Evolutionary conservation across 228 moss, liverwort and hornwort species (phyloP).

Genomic region (Sphagnum magellanicum): DNA sequence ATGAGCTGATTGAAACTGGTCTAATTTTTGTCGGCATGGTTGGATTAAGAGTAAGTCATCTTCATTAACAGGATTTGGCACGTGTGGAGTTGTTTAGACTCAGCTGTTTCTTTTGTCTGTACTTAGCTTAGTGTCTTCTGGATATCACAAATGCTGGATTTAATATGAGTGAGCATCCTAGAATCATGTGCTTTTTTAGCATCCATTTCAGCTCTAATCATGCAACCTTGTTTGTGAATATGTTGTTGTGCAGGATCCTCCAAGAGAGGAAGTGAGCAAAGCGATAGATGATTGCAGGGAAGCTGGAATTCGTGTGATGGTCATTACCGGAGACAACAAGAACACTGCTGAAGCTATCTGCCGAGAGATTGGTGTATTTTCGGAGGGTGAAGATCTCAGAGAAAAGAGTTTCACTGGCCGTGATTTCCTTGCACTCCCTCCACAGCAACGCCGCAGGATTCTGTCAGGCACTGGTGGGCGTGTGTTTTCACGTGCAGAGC

Average conservation of each 20-base stretch:
- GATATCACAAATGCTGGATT: background rate
- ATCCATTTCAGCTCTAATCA: background rate
- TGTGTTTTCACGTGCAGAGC: conserved; percentile 20
- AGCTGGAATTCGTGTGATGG: conserved; percentile 16
- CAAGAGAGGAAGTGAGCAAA: conserved; percentile 11
- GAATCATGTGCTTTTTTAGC: conserved; percentile 2
- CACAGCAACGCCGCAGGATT: conserved; percentile 4
- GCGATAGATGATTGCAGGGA: conserved; percentile 13
- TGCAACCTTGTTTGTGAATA: background rate
- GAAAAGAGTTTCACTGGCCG: conserved; percentile 10
- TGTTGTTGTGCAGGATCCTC: conserved; percentile 14
- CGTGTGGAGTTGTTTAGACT: background rate
- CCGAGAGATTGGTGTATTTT: conserved; percentile 17
- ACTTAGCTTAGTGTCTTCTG: background rate
- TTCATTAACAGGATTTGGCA: background rate
- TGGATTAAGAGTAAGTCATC: conserved; percentile 39
- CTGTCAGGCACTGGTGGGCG: conserved; percentile 1
- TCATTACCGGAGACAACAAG: conserved; percentile 20
- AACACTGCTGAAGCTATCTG: conserved; percentile 20
- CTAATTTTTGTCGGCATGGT: conserved; percentile 46
- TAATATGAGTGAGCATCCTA: background rate
- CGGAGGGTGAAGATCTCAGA: conserved; percentile 9
- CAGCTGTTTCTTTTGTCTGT: background rate
- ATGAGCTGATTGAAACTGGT: conserved; percentile 37
- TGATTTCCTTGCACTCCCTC: conserved; percentile 15